Evolutionary conservation across 768 basidiomycete genomes (phyloP).

Genomic region (Lentinus brumalis): DNA sequence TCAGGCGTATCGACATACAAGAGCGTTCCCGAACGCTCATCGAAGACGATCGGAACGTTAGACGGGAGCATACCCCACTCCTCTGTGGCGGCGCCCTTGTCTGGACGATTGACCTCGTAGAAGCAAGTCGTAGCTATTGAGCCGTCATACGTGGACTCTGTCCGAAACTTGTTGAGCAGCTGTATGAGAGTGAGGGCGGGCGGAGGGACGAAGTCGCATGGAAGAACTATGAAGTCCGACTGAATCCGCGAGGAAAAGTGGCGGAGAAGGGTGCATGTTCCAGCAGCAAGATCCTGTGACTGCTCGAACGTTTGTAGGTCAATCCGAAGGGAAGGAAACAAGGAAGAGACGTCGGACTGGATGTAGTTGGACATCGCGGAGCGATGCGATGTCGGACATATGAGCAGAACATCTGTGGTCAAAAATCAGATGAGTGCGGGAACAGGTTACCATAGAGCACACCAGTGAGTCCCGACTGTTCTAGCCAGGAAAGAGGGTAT

Average conservation of each 20-base stretch:
- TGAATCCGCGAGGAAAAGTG: constrained; percentile 77
- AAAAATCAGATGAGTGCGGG: background rate
- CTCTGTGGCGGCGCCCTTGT: constrained; percentile 58
- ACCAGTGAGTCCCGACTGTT: constrained; percentile 86
- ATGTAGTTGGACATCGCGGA: constrained; percentile 81
- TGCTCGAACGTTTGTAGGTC: constrained; percentile 84
- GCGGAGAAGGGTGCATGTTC: constrained; percentile 75
- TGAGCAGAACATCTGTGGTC: constrained; percentile 74
- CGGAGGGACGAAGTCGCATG: constrained; percentile 90
- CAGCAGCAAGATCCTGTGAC: constrained; percentile 60
- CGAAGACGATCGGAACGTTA: constrained; percentile 64
- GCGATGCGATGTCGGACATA: constrained; percentile 80
- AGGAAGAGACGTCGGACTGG: constrained; percentile 67
- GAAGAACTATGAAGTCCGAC: constrained; percentile 85
- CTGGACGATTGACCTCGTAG: constrained; percentile 51
- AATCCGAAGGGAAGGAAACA: constrained; percentile 64
- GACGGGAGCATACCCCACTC: constrained; percentile 62
- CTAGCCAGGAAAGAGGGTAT: constrained; percentile 82
- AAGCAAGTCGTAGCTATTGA: constrained; percentile 70
- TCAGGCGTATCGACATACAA: constrained; percentile 75
- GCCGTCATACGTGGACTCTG: constrained; percentile 63
- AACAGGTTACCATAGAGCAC: constrained; percentile 11
- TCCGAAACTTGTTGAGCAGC: constrained; percentile 82
- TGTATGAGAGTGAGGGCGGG: constrained; percentile 65
- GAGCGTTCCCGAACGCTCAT: constrained; percentile 63